phyloP scores from a whole-genome alignment of 1,284 basidiomycete species.

The Ustilago cynodontis region DNA sequence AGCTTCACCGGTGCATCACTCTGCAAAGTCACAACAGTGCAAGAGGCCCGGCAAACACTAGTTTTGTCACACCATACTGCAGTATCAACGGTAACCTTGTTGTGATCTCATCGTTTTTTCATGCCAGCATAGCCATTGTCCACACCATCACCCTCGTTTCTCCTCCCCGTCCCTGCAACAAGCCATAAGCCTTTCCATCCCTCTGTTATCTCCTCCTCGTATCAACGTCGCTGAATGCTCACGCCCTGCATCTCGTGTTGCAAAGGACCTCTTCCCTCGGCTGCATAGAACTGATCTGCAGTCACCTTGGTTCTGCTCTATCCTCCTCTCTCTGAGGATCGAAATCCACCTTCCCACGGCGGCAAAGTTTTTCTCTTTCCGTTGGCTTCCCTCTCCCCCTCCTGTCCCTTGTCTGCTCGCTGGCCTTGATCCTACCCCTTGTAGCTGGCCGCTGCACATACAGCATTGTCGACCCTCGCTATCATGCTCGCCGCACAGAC shows the following conservation, averaged over 20 bases:
- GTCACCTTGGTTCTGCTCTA: background rate
- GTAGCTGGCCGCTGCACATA: too few relatives aligned
- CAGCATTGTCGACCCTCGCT: background rate
- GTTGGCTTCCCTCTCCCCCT: background rate
- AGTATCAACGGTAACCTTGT: background rate
- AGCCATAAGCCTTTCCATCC: background rate
- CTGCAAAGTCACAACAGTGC: background rate
- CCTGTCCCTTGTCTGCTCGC: too few relatives aligned
- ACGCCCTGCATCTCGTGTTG: slow-evolving; percentile 1
- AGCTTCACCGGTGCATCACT: background rate
- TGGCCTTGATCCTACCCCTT: background rate
- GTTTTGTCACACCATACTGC: slow-evolving; percentile 5
- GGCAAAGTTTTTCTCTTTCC: background rate
- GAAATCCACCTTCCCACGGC: background rate
- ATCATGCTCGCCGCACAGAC: slow-evolving; percentile 7
- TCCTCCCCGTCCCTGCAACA: slow-evolving; percentile 1
- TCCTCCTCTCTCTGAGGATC: background rate
- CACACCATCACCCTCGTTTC: slow-evolving; percentile 9
- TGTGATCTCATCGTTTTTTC: slow-evolving; percentile 33
- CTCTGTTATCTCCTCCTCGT: background rate
- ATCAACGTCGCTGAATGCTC: background rate
- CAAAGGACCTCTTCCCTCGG: background rate
- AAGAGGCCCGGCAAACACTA: slow-evolving; percentile 3
- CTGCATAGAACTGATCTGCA: slow-evolving; percentile 9
- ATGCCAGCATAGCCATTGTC: slow-evolving; percentile 27